phyloP scores from a whole-genome alignment of 2,329 filamentous ascomycete genomes.

The Neurospora sp. region DNA sequence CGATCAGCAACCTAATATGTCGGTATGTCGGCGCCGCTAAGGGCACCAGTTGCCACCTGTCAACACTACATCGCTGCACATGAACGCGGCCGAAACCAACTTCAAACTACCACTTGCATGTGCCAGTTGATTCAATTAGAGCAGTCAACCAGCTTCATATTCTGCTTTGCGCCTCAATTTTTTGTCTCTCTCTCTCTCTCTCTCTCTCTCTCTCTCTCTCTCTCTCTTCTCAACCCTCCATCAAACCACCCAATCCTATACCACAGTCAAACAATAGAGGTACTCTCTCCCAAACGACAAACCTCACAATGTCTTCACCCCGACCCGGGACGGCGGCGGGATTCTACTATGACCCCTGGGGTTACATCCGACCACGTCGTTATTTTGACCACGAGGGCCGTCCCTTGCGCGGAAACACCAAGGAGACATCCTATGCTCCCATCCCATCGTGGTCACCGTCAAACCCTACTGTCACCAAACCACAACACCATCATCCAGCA shows the following conservation, averaged over 20 bases:
- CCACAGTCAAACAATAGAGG: background rate
- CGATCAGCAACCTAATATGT: background rate
- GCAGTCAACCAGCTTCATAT: background rate
- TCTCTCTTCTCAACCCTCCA: background rate
- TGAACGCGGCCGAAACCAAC: background rate
- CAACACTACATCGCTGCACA: background rate
- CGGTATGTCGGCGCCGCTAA: background rate
- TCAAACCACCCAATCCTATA: background rate
- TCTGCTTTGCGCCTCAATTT: background rate
- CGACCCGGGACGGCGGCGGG: background rate
- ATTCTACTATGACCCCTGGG: background rate
- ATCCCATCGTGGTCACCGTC: background rate
- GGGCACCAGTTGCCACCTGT: background rate
- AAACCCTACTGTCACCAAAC: background rate
- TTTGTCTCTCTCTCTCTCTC: too few species aligned
- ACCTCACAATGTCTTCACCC: background rate
- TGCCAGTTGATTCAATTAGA: background rate
- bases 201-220: background rate
- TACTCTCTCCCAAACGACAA: background rate
- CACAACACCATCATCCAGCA: background rate
- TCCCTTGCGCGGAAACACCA: background rate
- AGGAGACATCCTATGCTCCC: background rate
- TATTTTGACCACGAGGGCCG: background rate
- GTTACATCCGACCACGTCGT: background rate
- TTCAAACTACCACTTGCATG: background rate